Evolutionary conservation across 352 stramenopile species (phyloP), one percentile per base, ranked within the genome.

Genomic region (Phytopythium ostracodes): DNA sequence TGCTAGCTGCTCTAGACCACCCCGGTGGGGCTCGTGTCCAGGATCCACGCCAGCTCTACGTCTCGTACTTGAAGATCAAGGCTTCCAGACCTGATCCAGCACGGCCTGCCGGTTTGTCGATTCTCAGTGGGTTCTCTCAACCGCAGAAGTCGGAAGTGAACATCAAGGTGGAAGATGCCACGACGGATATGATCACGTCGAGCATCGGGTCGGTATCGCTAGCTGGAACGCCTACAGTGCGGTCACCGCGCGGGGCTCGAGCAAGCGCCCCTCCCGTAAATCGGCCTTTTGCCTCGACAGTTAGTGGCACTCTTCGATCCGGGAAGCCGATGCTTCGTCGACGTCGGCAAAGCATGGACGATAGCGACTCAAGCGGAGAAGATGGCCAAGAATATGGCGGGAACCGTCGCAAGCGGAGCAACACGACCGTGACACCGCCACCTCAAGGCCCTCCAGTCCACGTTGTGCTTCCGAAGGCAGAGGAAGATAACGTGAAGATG

Each of bases 331-430:
- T 76, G 4, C 44, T 89, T 10, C 77, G 77, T 29, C 71, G 76
- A 38, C 73, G 80, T 51, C 76, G 77, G 0, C 71, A 83, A 29
- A 84, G 71, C 56, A 60, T 77, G 4, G 76, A 86, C 54, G 76
- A 76, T n/a, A 90, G 78, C 42, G 80, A 79, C 46, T 92, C 77
- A 17, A 90, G 79, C 49, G 53, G 76, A 18, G 81, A 88, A 47
- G 75, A 87, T 52, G 73, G 62, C 15, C 83, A 77, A 15, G 80
- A 89, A 57, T 65, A 65, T 9, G 84, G 75, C 55, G 67, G 70
- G 1, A 70, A 71, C 25, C 73, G 80, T 12, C 76, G 83, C 10
- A 92, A 92, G 63, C 78, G 83, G n/a, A 90, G 79, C 54, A 90
- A 88, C 42, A 87, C 75, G 11, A 80, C 76, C 8, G 55, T 60